Conservation (phyloP, 169 alveolate genomes). For the Eimeria maxima region DNA sequence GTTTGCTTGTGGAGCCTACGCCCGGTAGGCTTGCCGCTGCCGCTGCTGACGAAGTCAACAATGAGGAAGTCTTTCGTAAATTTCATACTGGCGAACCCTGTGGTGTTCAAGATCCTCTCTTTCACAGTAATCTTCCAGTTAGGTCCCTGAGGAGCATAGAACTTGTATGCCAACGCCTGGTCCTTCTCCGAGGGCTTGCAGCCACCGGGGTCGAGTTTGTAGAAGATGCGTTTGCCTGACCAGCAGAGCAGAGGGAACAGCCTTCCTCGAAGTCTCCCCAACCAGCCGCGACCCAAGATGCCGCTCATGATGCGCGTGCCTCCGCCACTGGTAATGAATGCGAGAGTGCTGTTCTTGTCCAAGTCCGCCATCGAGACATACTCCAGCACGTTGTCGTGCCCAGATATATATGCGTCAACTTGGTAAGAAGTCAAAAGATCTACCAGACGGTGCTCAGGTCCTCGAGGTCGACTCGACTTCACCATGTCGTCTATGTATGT, state of each 20-base stretch:
- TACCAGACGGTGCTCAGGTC: constrained; percentile 57
- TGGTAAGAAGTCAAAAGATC: constrained; percentile 43
- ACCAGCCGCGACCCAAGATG: constrained; percentile 68
- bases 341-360: constrained; percentile 57
- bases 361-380: constrained; percentile 62
- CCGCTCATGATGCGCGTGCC: constrained; percentile 51
- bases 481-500: constrained; percentile 48
- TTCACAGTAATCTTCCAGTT: constrained; percentile 41
- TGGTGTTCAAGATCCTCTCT: constrained; percentile 54
- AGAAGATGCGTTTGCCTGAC: constrained; percentile 61
- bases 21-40: neutral
- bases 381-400: constrained; percentile 71
- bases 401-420: constrained; percentile 69
- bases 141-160: constrained; percentile 50
- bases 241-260: constrained; percentile 74
- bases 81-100: constrained; percentile 65
- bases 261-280: constrained; percentile 53
- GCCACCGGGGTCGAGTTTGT: constrained; percentile 70
- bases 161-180: constrained; percentile 56
- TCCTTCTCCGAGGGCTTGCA: constrained; percentile 66
- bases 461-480: constrained; percentile 55
- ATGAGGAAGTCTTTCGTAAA: constrained; percentile 64
- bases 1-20: constrained; percentile 11
- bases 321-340: constrained; percentile 74
- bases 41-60: constrained; percentile 71